These are phyloP conservation scores for Spergularia bocconei DNA, from an alignment of 148 eudicot species.

Conservation along the genomic window DNA sequence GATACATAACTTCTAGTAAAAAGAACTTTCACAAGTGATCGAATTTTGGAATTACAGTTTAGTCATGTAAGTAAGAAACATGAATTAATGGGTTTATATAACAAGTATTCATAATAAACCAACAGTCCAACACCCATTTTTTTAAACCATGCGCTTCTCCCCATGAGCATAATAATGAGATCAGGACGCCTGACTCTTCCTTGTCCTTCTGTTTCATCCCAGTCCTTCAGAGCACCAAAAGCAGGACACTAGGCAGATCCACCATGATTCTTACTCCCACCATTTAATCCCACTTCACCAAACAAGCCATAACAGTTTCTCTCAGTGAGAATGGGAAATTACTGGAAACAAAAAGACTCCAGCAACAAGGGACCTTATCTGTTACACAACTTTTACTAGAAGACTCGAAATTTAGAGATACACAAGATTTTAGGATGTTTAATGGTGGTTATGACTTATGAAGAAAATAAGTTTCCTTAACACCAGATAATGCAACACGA, in stretches of 20 bases:
- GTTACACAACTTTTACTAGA: background rate
- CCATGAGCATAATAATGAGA: background rate
- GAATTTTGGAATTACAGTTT: too few species aligned
- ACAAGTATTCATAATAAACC: too few species aligned
- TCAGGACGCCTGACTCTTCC: background rate
- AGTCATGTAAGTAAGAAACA: background rate
- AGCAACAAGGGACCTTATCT: background rate
- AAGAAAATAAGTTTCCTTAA: background rate
- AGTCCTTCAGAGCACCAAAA: conserved; percentile 3
- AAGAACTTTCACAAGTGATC: background rate
- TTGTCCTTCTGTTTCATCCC: background rate
- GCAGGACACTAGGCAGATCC: background rate
- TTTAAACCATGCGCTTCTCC: background rate
- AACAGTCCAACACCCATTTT: background rate
- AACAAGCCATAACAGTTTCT: background rate
- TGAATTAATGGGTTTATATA: background rate
- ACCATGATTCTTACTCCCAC: background rate
- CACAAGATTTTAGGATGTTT: background rate
- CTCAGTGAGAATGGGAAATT: background rate
- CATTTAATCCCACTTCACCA: background rate
- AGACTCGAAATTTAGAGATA: background rate
- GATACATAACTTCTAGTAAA: background rate
- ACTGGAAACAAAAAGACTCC: background rate
- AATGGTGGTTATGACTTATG: background rate
- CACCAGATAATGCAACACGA: background rate